phyloP scores from a whole-genome alignment of 805 yeast species.

The Candida odintsovae region DNA sequence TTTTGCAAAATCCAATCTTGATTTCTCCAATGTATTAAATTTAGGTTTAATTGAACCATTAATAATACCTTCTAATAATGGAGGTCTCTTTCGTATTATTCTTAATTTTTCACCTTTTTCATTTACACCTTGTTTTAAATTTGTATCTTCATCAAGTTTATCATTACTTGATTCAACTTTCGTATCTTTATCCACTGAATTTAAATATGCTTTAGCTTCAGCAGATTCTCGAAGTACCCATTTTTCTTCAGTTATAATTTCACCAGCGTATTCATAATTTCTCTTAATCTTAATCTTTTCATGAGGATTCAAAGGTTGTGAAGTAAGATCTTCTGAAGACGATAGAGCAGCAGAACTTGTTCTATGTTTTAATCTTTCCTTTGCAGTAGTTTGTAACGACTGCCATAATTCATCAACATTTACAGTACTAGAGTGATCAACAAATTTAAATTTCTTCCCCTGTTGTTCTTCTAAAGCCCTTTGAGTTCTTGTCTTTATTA shows the following conservation, averaged over 20 bases:
- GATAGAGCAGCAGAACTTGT: constrained; percentile 15
- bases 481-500: constrained; percentile 66
- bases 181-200: constrained; percentile 39
- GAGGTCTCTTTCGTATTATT: constrained; percentile 64
- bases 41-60: constrained; percentile 66
- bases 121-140: constrained; percentile 9
- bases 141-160: constrained; percentile 2
- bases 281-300: constrained; percentile 67
- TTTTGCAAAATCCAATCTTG: constrained; percentile 90
- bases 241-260: constrained; percentile 69
- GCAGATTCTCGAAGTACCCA: constrained; percentile 73
- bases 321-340: constrained; percentile 6
- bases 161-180: constrained; percentile 15
- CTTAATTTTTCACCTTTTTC: constrained; percentile 33
- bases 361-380: constrained; percentile 20
- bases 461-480: constrained; percentile 37
- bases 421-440: constrained; percentile 22
- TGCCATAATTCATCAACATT: constrained; percentile 53
- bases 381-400: constrained; percentile 36
- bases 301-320: constrained; percentile 9
- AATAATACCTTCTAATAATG: constrained; percentile 71
- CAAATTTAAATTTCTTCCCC: constrained; percentile 17
- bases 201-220: constrained; percentile 78
- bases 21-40: constrained; percentile 86
- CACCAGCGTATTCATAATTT: constrained; percentile 87